Base-by-base conservation (phyloP, 441 rosid species). In the Hypseocharis bilobata region DNA sequence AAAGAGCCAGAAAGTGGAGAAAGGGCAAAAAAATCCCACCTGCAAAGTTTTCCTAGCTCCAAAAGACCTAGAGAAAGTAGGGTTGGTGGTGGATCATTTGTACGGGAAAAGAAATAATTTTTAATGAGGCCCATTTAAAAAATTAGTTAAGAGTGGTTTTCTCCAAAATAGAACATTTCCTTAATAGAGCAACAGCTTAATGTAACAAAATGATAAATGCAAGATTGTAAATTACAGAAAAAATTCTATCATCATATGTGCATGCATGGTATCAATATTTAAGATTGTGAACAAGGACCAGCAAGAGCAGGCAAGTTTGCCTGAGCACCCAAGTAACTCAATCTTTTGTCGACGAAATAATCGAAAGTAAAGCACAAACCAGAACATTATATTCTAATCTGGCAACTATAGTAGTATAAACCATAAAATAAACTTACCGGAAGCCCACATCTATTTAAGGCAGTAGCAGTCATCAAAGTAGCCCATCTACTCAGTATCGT, bases 381-480 rank as follows among this genome's bases (percentile, higher is more conserved):
- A 25, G 64, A 52, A 42, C 55, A 63, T 32, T 28, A 26, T 32
- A 58, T 40, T 66, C 42, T 34, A 29, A 66, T 47, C 13, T 34
- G 32, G 32, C 25, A 64, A 34, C 26, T 67, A 60, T 36, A 54
- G 68, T 27, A 69, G 45, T 36, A 70, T 34, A 28, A 67, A 45
- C 55, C 58, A 67, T 45, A 63, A 64, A 69, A 59, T 72, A 38
- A 79, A 83, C 94, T 86, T 87, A 92, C 98, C 73, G 96, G 91
- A 66, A 88, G 97, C 73, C 98, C 98, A 73, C 85, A 76, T 82
- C 89, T 88, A 67, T 75, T 77, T 74, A 86, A 86, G 77, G 98
- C 90, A 63, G 89, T 87, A 76, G 88, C 84, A 64, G 79, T 74
- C 88, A 84, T 85, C 71, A 85, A 76, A 70, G 79, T 80, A 70